phyloP scores from a whole-genome alignment of 2,329 filamentous ascomycete species.

The Alternaria solani region DNA sequence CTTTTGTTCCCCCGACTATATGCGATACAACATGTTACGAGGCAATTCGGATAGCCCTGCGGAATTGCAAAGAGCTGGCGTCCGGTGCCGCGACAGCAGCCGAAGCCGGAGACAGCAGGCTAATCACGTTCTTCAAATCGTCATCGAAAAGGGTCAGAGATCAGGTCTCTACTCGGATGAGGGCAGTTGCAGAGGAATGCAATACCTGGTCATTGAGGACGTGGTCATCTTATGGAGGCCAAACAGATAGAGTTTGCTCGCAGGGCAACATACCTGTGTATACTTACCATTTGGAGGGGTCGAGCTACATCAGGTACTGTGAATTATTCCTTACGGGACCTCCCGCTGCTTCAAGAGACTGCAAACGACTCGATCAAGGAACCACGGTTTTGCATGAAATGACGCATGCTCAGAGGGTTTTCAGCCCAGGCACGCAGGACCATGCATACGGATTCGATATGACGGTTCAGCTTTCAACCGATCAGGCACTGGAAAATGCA shows the following conservation, averaged over 20 bases:
- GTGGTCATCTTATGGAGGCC: background rate
- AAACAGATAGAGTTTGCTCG: background rate
- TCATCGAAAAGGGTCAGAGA: background rate
- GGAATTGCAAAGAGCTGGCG: constrained; percentile 64
- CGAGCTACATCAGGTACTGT: background rate
- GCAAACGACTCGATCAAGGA: constrained; percentile 71
- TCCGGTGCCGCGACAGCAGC: constrained; percentile 59
- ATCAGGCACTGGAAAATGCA: constrained; percentile 68
- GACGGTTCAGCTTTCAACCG: constrained; percentile 54
- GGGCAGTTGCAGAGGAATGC: background rate
- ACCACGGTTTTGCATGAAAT: constrained; percentile 72
- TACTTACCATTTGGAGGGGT: background rate
- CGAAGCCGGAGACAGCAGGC: constrained; percentile 55
- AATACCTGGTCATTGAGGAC: background rate
- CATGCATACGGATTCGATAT: constrained; percentile 64
- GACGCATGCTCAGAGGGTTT: constrained; percentile 67
- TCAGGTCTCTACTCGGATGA: background rate
- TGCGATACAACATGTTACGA: too few relatives aligned
- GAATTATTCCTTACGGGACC: background rate
- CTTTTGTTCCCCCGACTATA: constrained; percentile 43
- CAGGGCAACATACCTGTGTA: background rate
- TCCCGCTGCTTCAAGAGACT: constrained; percentile 41
- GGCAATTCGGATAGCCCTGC: constrained; percentile 56
- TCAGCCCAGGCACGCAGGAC: constrained; percentile 64
- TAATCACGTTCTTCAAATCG: constrained; percentile 70